Conservation (phyloP, 2,329 filamentous ascomycete genomes). For the Fonsecaea erecta region DNA sequence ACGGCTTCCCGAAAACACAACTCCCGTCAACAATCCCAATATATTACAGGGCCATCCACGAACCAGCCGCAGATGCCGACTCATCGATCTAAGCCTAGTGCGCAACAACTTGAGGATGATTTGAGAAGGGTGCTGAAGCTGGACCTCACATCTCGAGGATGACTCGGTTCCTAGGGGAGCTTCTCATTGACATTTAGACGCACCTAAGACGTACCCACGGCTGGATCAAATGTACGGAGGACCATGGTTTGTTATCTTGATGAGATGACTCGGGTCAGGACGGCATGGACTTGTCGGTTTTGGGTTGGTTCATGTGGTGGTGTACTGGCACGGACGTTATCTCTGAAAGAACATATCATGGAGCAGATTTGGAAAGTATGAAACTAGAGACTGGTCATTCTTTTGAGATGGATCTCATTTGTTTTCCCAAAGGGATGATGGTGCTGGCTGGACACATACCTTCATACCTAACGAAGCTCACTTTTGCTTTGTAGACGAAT, state of each 20-base stretch:
- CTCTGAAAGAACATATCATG: constrained; percentile 11
- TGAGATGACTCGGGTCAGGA: constrained; percentile 3
- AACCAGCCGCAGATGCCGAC: constrained; percentile 32
- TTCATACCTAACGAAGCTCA: constrained; percentile 6
- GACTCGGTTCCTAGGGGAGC: constrained; percentile 1
- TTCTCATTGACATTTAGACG: constrained; percentile 1
- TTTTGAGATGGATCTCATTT: constrained; percentile 32
- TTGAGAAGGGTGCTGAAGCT: constrained; percentile 54
- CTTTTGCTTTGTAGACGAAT: background rate
- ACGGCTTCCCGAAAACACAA: constrained; percentile 31
- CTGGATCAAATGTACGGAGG: constrained; percentile 4
- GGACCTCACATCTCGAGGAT: constrained; percentile 33
- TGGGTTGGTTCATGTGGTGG: constrained; percentile 2
- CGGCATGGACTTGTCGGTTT: background rate
- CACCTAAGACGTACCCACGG: background rate
- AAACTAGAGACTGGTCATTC: constrained; percentile 25
- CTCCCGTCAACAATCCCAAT: constrained; percentile 16
- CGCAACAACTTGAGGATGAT: constrained; percentile 55
- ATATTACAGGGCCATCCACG: constrained; percentile 25
- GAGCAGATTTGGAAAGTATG: constrained; percentile 26
- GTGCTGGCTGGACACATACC: constrained; percentile 4
- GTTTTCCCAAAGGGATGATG: constrained; percentile 17
- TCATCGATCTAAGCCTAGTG: constrained; percentile 43
- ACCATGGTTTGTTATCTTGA: constrained; percentile 2
- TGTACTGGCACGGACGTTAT: constrained; percentile 8